Evolutionary conservation across 2,329 filamentous ascomycete species (phyloP), one percentile per base, ranked within the genome.

Genomic region (Talaromyces sp.): DNA sequence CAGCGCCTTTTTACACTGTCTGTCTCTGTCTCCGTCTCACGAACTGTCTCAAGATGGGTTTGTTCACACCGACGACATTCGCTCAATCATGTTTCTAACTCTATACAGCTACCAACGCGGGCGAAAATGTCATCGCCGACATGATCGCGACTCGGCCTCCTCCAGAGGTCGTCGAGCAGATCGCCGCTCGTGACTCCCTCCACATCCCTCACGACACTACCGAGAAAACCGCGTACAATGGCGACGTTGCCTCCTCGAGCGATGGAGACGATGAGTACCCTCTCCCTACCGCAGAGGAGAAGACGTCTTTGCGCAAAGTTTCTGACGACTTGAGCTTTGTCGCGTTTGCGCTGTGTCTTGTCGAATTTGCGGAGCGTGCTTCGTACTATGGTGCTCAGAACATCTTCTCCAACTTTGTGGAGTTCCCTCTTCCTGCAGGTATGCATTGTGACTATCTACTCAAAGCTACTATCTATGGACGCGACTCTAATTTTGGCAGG

Each of bases 321-420:
- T 82, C 83, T 43, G 85, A 86, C 73, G 83, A 81, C 66, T 75
- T 87, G 57, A 85, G 84, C n/a, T 67, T 81, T 43, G 83, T 84
- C 1, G 83, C 84, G 58, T 86, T 82, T 76, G 77, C 87, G 60
- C 83, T 87, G 31, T 84, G 84, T 43, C 69, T 85, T 14, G 83
- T 87, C 52, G 85, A 87, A 70, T 75, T 87, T 62, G 79, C 81
- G 64, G 85, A 87, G 73, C 83, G 85, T 63, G 87, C 87, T 76
- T 83, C 84, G 63, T 86, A 83, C 77, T 86, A 86, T 67, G 83
- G 83, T 66, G 78, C 82, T 6, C 79, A 83, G 67, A 82, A 82
- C 0, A 75, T 84, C 8, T 87, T 87, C 72, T 80, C 79, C 67
- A 90, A 90, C 72, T 90, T 84, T 69, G 83, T 90, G 70, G 84